Evolutionary conservation across 306 rosid species (phyloP).

Genomic region (Rubus parviflorus): DNA sequence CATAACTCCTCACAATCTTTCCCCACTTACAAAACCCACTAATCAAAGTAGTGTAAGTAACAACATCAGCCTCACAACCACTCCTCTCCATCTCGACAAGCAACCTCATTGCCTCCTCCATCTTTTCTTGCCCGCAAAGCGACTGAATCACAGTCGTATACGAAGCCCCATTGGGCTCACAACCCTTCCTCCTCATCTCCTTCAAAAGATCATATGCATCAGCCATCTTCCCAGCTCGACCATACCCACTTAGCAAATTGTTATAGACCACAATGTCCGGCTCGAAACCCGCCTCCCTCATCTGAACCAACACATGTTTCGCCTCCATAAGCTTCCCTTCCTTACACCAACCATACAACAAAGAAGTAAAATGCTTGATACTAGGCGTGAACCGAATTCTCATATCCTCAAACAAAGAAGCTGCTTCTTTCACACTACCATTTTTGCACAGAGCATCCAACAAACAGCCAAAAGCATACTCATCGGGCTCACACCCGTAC

Average conservation of each 20-base stretch:
- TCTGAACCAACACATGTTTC: constrained; percentile 64
- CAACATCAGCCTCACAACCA: constrained; percentile 65
- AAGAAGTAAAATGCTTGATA: constrained; percentile 67
- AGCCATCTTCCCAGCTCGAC: constrained; percentile 67
- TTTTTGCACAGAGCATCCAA: constrained; percentile 89
- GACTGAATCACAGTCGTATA: constrained; percentile 76
- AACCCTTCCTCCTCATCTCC: constrained; percentile 68
- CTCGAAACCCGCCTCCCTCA: constrained; percentile 68
- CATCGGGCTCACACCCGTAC: constrained; percentile 81
- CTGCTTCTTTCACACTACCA: constrained; percentile 74
- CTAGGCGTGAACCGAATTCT: constrained; percentile 52
- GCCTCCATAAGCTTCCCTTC: constrained; percentile 86
- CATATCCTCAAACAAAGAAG: constrained; percentile 76
- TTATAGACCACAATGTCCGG: constrained; percentile 78
- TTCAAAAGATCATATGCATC: constrained; percentile 75
- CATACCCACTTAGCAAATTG: constrained; percentile 68
- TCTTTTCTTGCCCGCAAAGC: constrained; percentile 57
- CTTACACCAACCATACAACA: constrained; percentile 91
- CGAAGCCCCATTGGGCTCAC: constrained; percentile 63
- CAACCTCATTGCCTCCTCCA: constrained; percentile 76
- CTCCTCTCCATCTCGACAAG: constrained; percentile 71
- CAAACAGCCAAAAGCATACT: constrained; percentile 75
- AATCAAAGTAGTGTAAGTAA: constrained; percentile 71
- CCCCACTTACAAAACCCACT: constrained; percentile 87
- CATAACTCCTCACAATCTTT: constrained; percentile 64